Conservation (phyloP, 116 monocot genomes). For the Dioscorea cayenensis region DNA sequence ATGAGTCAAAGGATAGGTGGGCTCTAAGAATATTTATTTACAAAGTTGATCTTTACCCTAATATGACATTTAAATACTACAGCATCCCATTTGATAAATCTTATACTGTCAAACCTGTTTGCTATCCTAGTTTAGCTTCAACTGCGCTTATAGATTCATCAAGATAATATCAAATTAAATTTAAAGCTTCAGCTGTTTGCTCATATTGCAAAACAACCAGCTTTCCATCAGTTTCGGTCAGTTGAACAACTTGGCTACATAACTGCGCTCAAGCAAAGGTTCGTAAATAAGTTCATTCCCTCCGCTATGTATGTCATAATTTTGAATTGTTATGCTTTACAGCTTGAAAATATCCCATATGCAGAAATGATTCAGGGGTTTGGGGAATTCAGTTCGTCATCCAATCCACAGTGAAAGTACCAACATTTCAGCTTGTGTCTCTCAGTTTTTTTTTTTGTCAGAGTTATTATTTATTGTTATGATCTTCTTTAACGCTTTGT, state of each 20-base stretch:
- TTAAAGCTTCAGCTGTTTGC: conserved; percentile 70
- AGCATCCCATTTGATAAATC: too few species aligned
- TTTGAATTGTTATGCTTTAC: background rate
- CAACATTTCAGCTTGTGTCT: background rate
- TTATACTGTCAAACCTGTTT: conserved; percentile 1
- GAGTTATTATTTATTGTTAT: background rate
- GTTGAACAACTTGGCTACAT: conserved; percentile 97
- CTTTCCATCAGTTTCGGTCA: conserved; percentile 86
- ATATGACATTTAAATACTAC: too few species aligned
- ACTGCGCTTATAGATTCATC: conserved; percentile 31
- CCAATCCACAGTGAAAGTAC: conserved; percentile 86
- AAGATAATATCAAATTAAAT: conserved; percentile 76
- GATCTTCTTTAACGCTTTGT: background rate
- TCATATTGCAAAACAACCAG: conserved; percentile 80
- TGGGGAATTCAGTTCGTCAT: conserved; percentile 67
- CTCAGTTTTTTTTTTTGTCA: too few species aligned
- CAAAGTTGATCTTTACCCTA: too few species aligned
- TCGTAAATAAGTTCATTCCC: conserved; percentile 5
- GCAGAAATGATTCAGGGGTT: conserved; percentile 77
- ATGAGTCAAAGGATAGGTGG: too few species aligned
- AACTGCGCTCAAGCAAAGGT: conserved; percentile 61
- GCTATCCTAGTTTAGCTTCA: too few species aligned
- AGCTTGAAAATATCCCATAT: background rate
- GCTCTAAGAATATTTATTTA: too few species aligned
- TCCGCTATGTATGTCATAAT: too few species aligned